Conservation (phyloP, 163 green algal genomes). For the Coccomyxa subellipsoidea region DNA sequence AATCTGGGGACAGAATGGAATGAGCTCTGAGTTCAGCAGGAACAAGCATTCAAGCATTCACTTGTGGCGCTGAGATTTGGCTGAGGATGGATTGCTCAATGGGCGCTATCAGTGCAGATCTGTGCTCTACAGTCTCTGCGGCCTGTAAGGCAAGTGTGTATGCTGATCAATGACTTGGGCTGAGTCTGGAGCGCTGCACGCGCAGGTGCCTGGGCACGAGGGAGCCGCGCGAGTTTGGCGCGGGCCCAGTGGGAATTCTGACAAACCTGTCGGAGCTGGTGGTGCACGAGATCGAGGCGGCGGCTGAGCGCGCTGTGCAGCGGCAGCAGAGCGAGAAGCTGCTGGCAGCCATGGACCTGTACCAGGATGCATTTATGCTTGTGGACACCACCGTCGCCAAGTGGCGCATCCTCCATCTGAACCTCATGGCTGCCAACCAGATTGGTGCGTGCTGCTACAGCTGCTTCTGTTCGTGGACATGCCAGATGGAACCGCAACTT, state of each 20-base stretch:
- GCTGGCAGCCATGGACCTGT: conserved; percentile 10
- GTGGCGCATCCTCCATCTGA: conserved; percentile 15
- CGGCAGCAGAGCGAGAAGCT: conserved; percentile 12
- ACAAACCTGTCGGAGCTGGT: conserved; percentile 9
- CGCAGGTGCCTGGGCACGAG: conserved; percentile 2
- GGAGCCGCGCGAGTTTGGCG: conserved; percentile 1
- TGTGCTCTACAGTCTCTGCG: no score
- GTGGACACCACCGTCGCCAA: conserved; percentile 10
- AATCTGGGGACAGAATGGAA: no score
- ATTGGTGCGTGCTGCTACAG: background rate
- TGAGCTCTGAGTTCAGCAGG: no score
- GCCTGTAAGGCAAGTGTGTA: no score
- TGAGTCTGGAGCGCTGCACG: no score
- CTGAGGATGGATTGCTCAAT: no score
- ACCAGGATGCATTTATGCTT: conserved; percentile 8
- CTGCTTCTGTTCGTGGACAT: no score
- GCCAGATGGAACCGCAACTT: background rate
- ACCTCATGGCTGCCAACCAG: background rate
- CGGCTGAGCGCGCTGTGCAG: background rate
- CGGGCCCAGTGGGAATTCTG: background rate
- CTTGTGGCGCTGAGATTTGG: no score
- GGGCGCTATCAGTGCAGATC: no score
- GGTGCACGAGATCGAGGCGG: conserved; percentile 10
- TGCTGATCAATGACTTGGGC: no score
- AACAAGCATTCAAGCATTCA: no score